Evolutionary conservation across 257 asterid genomes (phyloP), one percentile per base, ranked within the genome.

Genomic region (Eucommia ulmoides): DNA sequence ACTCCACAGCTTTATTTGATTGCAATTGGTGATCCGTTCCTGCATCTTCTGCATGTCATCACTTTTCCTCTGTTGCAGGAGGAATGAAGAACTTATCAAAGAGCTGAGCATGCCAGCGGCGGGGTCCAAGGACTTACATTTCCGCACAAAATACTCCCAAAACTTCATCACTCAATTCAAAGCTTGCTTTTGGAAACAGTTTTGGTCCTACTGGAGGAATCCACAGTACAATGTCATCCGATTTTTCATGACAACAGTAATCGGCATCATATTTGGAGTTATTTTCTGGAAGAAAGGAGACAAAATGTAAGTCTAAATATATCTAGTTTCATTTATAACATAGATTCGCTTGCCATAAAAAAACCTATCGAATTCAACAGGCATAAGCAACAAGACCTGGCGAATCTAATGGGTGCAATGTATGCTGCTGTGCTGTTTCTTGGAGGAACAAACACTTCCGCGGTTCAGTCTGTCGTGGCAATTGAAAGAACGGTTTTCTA

Each of bases 401-500:
- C 64, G 63, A 84, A 84, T 52, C 59, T 81, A 45, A 58, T 82
- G 1, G 95, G 95, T 57, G 89, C 91, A 26, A 84, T 79, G 77
- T 84, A 84, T 65, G 47, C 93, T 19, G 87, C 87, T 22, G 78
- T 84, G 38, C 66, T 84, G 83, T 84, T 84, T 67, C 95, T 84
- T 1, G 93, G 95, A 20, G 93, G 87, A 54, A 76, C 93, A 21
- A 81, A 74, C 51, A 79, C 93, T 26, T 70, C 82, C 7, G 70
- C 93, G 8, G 88, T 82, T 21, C 91, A 81, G 59, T 70, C 95
- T 1, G 87, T 84, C 21, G 93, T 82, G 18, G 80, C 87, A 1
- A 81, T 84, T 1, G 95, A 82, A 64, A 66, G 95, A 65, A 84
- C 87, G 0, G 95, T 84, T 45, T 84, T 79, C 65, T 84, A 84